A percentile compares a stretch with the other conserved stretches of the same genome.
phyloP scores from a whole-genome alignment of 2,329 filamentous ascomycete genomes.

The Sporothrix inflata region DNA sequence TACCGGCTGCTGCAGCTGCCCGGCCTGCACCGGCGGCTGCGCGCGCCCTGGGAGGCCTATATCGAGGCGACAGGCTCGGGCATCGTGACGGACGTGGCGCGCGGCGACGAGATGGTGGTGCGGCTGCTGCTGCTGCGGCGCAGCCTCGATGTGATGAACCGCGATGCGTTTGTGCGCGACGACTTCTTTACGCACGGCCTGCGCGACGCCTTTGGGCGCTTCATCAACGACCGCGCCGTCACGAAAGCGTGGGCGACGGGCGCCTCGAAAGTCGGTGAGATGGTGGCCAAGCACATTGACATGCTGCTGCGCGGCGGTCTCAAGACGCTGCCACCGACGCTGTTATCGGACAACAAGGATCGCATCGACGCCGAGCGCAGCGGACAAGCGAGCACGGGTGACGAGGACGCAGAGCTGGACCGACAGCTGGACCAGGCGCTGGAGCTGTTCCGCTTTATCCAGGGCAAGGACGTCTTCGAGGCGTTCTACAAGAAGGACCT shows the following conservation, averaged over 20 bases:
- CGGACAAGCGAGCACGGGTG: constrained; percentile 69
- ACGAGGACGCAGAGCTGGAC: constrained; percentile 91
- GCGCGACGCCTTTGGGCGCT: constrained; percentile 81
- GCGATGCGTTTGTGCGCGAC: constrained; percentile 75
- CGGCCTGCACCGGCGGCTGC: constrained; percentile 70
- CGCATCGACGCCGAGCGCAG: constrained; percentile 60
- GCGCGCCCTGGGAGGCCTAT: constrained; percentile 75
- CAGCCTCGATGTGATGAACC: constrained; percentile 75
- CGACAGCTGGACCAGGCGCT: constrained; percentile 89
- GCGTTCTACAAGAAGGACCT: constrained; percentile 99
- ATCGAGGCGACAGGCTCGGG: constrained; percentile 73
- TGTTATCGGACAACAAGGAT: constrained; percentile 66
- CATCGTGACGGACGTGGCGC: constrained; percentile 80
- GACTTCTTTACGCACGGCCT: constrained; percentile 77
- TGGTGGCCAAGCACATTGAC: constrained; percentile 98
- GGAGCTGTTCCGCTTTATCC: constrained; percentile 93
- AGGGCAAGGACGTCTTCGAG: constrained; percentile 97
- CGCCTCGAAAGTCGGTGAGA: constrained; percentile 93
- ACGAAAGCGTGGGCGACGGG: constrained; percentile 75
- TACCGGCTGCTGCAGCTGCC: constrained; percentile 78
- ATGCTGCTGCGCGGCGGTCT: constrained; percentile 83
- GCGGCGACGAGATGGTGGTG: constrained; percentile 83
- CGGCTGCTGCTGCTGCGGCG: constrained; percentile 80
- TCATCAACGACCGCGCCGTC: constrained; percentile 83
- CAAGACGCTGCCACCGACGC: constrained; percentile 74